Conservation (phyloP, 257 asterid genomes). For the Solanum microdontum region DNA sequence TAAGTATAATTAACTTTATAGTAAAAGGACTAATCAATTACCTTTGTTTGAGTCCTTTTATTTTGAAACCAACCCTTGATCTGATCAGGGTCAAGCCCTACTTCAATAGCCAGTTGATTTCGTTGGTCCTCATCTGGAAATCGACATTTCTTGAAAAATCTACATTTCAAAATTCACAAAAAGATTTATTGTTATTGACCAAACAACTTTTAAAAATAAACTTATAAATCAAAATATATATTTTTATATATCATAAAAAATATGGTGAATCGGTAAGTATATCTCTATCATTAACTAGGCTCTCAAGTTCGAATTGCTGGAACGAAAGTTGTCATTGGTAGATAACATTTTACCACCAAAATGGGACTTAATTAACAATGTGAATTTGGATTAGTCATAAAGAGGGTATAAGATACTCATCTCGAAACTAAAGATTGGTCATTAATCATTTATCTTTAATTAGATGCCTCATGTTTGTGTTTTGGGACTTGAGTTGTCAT, state of each 20-base stretch:
- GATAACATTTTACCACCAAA: background rate
- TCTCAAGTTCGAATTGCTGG: background rate
- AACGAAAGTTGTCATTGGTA: background rate
- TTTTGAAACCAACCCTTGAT: slow-evolving; percentile 74
- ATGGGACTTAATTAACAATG: background rate
- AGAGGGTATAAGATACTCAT: background rate
- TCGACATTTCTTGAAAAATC: slow-evolving; percentile 53
- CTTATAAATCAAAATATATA: background rate
- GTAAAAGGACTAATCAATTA: background rate
- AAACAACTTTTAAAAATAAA: background rate
- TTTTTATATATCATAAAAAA: background rate
- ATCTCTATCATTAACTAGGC: background rate
- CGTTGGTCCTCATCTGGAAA: slow-evolving; percentile 51
- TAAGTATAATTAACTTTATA: background rate
- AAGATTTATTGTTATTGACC: background rate
- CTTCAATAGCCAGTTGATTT: slow-evolving; percentile 32
- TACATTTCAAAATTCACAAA: slow-evolving; percentile 9
- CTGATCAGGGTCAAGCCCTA: slow-evolving; percentile 51
- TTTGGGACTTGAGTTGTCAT: background rate
- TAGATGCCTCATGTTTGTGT: background rate
- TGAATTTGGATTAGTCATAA: background rate
- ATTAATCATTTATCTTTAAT: background rate
- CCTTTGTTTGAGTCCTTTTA: slow-evolving; percentile 61
- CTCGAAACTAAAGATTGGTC: background rate
- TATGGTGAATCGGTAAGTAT: background rate